Evolutionary conservation across 2,329 filamentous ascomycete genomes (phyloP).

Genomic region (Coleophoma eucalyptorum): DNA sequence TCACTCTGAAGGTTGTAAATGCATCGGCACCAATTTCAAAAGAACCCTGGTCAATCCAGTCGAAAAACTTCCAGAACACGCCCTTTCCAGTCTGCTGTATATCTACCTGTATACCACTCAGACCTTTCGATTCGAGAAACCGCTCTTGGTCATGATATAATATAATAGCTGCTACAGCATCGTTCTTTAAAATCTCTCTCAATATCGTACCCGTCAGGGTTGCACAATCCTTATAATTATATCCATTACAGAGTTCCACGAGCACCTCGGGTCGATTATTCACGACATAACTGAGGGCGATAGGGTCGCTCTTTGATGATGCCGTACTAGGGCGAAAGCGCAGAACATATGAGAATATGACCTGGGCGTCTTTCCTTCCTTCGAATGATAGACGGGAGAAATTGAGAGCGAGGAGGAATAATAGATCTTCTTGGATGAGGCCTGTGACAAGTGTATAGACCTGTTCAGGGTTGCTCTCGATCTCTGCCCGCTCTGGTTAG

Average conservation of each 20-base stretch:
- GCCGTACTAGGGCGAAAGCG: conserved; percentile 75
- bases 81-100: conserved; percentile 73
- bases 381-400: conserved; percentile 90
- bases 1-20: conserved; percentile 92
- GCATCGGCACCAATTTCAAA: conserved; percentile 98
- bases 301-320: conserved; percentile 67
- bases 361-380: conserved; percentile 90
- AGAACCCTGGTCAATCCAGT: conserved; percentile 93
- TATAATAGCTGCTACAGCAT: conserved; percentile 85
- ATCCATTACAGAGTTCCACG: conserved; percentile 83
- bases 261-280: conserved; percentile 83
- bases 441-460: conserved; percentile 81
- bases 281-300: conserved; percentile 85
- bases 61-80: conserved; percentile 95
- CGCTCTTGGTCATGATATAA: conserved; percentile 81
- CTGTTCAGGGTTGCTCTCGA: conserved; percentile 81
- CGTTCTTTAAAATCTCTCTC: conserved; percentile 83
- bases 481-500: conserved; percentile 52
- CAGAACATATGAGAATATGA: conserved; percentile 93
- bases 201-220: conserved; percentile 88
- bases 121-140: conserved; percentile 67
- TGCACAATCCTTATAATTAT: conserved; percentile 85
- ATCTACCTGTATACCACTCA: conserved; percentile 74
- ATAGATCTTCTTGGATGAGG: conserved; percentile 84
- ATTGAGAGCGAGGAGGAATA: conserved; percentile 77